Base-by-base conservation (phyloP, 257 asterid species). In the Solanum etuberosum region DNA sequence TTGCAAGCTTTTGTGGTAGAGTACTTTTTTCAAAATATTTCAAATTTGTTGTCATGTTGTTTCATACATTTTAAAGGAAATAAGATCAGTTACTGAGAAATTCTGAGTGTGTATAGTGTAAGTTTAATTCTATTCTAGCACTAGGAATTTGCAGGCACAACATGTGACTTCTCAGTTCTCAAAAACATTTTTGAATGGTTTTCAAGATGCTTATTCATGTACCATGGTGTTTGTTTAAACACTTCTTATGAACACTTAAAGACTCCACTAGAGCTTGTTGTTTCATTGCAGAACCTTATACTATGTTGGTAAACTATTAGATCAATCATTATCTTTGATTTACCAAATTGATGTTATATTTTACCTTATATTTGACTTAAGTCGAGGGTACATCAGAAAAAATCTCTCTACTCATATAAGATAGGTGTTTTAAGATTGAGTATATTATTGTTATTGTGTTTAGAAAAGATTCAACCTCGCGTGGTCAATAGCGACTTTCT, bases 41-140 rank as follows among this genome's bases (percentile, higher is more conserved):
- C 42, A 25, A 29, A 48, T 48, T 9, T 29, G 42, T 48, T 81
- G 67, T 29, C 67, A 12, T 29, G 15, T 31, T 80, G 31, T 46
- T 80, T 46, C 85, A 48, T 81, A 81, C 31, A 81, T 81, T 48
- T 48, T 25, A 48, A 48, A 81, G 68, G 85, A 27, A 48, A 80
- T 48, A 80, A 80, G 67, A 80, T 80, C 7, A 29, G 42, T 29
- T 15, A 43, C 15, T 43, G 38, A 43, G 25, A 78, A 27, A 4
- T 27, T 43, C 3, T 77, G 9, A 42, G 15, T 7, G 25, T 9
- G 37, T 27, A 1, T 27, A 46, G 20, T 27, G 38, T 46, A 20
- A 54, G 5, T 27, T 43, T 21, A 8, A 78, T 54, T 54, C 84
- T 27, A 78, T 54, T 54, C 84, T 27, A 43, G 25, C 2, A 4